Conservation (phyloP, 306 rosid species). For the Cucumis cinereus region DNA sequence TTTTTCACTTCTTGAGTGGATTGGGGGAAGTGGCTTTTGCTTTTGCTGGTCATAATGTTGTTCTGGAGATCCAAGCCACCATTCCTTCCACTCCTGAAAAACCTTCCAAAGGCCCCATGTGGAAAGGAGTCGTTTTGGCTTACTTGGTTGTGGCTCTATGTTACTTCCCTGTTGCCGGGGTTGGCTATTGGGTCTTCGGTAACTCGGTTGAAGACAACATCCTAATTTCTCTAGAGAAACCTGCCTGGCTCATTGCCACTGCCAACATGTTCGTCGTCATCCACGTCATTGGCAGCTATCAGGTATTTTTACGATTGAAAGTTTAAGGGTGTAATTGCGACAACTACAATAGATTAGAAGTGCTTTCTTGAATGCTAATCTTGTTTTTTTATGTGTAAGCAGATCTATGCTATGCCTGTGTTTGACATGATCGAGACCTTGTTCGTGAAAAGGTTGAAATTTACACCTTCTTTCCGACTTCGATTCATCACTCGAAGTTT, state of each 20-base stretch:
- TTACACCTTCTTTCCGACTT: slow-evolving; percentile 38
- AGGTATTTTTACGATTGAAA: slow-evolving; percentile 9
- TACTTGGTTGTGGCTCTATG: slow-evolving; percentile 64
- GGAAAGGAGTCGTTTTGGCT: slow-evolving; percentile 65
- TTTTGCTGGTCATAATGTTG: slow-evolving; percentile 85
- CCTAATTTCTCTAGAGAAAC: slow-evolving; percentile 32
- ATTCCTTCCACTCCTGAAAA: slow-evolving; percentile 65
- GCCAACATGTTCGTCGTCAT: slow-evolving; percentile 64
- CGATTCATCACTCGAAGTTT: slow-evolving; percentile 38
- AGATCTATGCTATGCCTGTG: slow-evolving; percentile 72
- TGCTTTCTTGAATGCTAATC: no score
- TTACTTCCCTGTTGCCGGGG: slow-evolving; percentile 61
- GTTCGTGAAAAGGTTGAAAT: slow-evolving; percentile 33
- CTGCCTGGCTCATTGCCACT: slow-evolving; percentile 56
- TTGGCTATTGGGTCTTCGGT: slow-evolving; percentile 56
- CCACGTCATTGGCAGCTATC: slow-evolving; percentile 83
- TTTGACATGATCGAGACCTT: slow-evolving; percentile 69
- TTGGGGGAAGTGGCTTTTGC: slow-evolving; percentile 79
- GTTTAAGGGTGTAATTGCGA: no score
- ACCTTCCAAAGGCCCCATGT: slow-evolving; percentile 83
- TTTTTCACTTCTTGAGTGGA: slow-evolving; percentile 44
- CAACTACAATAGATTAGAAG: no score
- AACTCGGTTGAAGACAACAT: slow-evolving; percentile 34
- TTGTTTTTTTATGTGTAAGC: background rate
- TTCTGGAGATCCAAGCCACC: slow-evolving; percentile 81